Evolutionary conservation across 495 filamentous ascomycete genomes (phyloP), one percentile per base, ranked within the genome.

Genomic region (Penicillium turbatum): DNA sequence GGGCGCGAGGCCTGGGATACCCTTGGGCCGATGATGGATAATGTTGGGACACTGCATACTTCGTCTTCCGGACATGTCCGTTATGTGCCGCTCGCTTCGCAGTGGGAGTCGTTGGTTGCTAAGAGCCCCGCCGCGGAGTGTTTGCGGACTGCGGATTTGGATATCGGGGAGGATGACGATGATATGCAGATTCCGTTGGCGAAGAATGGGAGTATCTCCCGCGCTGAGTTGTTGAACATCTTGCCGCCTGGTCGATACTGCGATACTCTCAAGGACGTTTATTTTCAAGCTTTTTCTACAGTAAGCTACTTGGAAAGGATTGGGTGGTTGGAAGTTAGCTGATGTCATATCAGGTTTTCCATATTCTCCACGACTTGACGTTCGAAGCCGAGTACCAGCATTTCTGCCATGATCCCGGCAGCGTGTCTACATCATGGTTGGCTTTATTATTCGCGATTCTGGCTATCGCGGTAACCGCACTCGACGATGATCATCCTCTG

Each of bases 341-440:
- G 39, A 57, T 15, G 1, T 13, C 13, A 29, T 39, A 21, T 26
- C n/a, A 68, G 68, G 55, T 74, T 16, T 72, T 72, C 29, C 71
- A 74, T 55, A 76, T 77, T 52, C 65, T 79, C 7, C 76, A 78
- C 46, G 76, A 77, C 47, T 61, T 75, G 46, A 76, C 73, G 1
- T 79, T 79, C 30, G 71, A 75, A 30, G 66, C 71, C 5, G 72
- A 79, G 32, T 79, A 77, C 57, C 66, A 71, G 36, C 67, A 70
- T 12, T 77, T 77, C 35, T 71, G 69, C 36, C 68, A 72, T 53
- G 65, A 77, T 29, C 72, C 75, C 0, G 59, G 61, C 34, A 72
- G 69, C 42, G 69, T 72, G 2, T 67, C 70, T 17, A 63, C 60
- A 0, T 68, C 73, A 35, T 78, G 72, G 73, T 60, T 78, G 17